Evolutionary conservation across 2,329 filamentous ascomycete genomes (phyloP).

Genomic region (Fusarium liriodendri): DNA sequence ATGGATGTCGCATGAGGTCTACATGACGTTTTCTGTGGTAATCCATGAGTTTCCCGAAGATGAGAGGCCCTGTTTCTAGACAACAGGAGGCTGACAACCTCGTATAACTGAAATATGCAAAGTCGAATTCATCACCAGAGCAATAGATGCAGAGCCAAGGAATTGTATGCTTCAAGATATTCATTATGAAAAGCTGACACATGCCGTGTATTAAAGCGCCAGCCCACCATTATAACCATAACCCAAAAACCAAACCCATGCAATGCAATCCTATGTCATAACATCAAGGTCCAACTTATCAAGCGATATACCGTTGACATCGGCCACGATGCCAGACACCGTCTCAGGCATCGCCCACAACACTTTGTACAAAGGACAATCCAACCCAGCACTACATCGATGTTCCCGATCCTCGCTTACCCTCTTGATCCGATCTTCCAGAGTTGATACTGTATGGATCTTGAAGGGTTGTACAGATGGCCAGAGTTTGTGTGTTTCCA

Average conservation of each 20-base stretch:
- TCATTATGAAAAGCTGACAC: neutral
- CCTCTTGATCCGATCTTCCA: neutral
- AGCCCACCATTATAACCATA: neutral
- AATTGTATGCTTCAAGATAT: neutral
- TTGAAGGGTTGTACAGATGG: constrained; percentile 1
- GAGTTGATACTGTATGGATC: neutral
- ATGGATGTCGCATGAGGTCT: neutral
- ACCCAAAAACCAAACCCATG: neutral
- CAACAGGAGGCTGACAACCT: neutral
- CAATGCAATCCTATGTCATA: neutral
- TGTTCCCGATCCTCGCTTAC: neutral
- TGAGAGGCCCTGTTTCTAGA: neutral
- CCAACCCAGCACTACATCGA: neutral
- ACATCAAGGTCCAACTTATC: neutral
- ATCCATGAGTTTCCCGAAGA: neutral
- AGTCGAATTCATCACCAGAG: neutral
- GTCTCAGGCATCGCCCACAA: constrained; percentile 1
- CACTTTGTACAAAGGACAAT: constrained; percentile 6
- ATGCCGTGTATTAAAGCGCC: neutral
- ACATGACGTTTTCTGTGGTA: neutral
- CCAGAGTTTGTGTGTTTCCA: constrained; percentile 2
- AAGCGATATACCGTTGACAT: neutral
- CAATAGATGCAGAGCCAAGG: neutral
- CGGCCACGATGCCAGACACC: neutral
- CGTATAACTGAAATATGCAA: neutral